Evolutionary conservation across 352 stramenopile genomes (phyloP).

Genomic region (Globisporangium middletonii): DNA sequence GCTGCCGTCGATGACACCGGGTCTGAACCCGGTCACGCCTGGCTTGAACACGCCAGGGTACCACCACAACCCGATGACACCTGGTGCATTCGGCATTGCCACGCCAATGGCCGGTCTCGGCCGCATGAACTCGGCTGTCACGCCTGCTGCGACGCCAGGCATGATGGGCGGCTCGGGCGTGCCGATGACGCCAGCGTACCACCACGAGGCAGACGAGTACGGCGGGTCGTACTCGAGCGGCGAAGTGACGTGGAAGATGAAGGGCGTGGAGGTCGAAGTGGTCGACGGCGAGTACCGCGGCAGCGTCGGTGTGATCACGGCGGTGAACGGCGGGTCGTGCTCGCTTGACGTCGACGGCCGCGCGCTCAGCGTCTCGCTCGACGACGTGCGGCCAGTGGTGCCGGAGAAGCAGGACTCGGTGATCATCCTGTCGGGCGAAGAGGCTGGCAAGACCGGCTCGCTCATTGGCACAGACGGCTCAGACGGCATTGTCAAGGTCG

Average conservation of each 20-base stretch:
- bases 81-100: conserved; percentile 66
- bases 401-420: conserved; percentile 86
- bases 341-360: conserved; percentile 78
- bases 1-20: conserved; percentile 71
- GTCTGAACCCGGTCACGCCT: conserved; percentile 76
- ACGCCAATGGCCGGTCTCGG: conserved; percentile 56
- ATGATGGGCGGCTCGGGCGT: conserved; percentile 60
- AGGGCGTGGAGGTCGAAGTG: conserved; percentile 81
- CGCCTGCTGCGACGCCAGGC: conserved; percentile 63
- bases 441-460: conserved; percentile 78
- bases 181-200: conserved; percentile 75
- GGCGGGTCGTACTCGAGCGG: conserved; percentile 28
- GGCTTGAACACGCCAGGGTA: conserved; percentile 80
- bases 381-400: conserved; percentile 66
- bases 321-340: conserved; percentile 61
- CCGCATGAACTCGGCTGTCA: conserved; percentile 59
- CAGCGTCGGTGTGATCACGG: conserved; percentile 72
- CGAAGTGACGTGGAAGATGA: conserved; percentile 87
- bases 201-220: conserved; percentile 41
- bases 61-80: conserved; percentile 85
- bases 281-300: conserved; percentile 55
- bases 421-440: conserved; percentile 81
- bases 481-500: conserved; percentile 87
- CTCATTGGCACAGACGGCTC: conserved; percentile 83
- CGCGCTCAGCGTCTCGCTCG: conserved; percentile 55